These are phyloP conservation scores for Trichoderma asperellum DNA, from an alignment of 2,329 filamentous ascomycete genomes.

Conservation along the genomic window DNA sequence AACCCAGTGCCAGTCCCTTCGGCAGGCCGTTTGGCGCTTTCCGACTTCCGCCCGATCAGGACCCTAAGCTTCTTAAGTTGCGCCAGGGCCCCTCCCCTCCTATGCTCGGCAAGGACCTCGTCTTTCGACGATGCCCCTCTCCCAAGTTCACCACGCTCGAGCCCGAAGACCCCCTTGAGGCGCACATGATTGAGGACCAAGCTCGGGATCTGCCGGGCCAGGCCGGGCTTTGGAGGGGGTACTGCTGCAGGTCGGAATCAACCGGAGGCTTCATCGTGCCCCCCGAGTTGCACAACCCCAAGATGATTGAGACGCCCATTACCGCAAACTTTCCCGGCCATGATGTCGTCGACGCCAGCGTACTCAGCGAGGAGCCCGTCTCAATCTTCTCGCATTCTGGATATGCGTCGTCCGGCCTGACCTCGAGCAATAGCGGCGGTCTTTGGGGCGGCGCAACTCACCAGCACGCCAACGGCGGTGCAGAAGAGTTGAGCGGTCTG, in stretches of 20 bases:
- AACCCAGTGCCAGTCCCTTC: slow-evolving; percentile 44
- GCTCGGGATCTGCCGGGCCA: slow-evolving; percentile 59
- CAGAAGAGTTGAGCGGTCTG: slow-evolving; percentile 50
- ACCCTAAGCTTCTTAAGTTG: slow-evolving; percentile 50
- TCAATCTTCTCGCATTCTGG: slow-evolving; percentile 36
- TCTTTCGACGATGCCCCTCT: slow-evolving; percentile 79
- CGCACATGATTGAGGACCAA: slow-evolving; percentile 49
- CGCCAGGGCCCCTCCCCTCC: slow-evolving; percentile 69
- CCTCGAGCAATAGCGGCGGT: slow-evolving; percentile 24
- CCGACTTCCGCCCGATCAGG: slow-evolving; percentile 43
- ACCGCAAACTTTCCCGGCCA: slow-evolving; percentile 45
- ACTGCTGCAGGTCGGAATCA: slow-evolving; percentile 57
- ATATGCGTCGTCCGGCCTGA: slow-evolving; percentile 30
- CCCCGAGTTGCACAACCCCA: slow-evolving; percentile 50
- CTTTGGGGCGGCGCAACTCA: slow-evolving; percentile 30
- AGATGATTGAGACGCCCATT: slow-evolving; percentile 56
- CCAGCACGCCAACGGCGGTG: slow-evolving; percentile 31
- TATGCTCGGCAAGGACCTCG: slow-evolving; percentile 82
- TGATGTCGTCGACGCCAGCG: slow-evolving; percentile 47
- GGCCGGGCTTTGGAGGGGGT: slow-evolving; percentile 77
- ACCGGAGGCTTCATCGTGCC: slow-evolving; percentile 46
- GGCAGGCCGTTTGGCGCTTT: slow-evolving; percentile 51
- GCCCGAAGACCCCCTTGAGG: slow-evolving; percentile 67
- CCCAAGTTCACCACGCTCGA: slow-evolving; percentile 85
- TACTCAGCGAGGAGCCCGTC: slow-evolving; percentile 48